Percentiles rank a stretch among this genome's conserved stretches.
Evolutionary conservation across 192 early-diverging fungal genomes (phyloP).

Genomic region (Phycomyces nitens): DNA sequence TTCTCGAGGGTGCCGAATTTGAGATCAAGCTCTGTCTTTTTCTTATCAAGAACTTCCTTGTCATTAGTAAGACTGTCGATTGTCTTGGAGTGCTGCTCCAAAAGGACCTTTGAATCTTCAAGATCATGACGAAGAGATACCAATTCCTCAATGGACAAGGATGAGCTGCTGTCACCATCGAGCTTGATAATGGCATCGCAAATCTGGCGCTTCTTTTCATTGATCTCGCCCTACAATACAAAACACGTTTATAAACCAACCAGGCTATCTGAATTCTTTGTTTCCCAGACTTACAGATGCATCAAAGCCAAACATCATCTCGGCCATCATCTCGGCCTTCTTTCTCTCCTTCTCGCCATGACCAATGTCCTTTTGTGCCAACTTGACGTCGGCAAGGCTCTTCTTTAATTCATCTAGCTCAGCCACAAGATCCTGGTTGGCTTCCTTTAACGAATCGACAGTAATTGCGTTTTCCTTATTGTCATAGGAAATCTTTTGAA

Average conservation of each 20-base stretch:
- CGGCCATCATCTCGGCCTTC: slow-evolving; percentile 80
- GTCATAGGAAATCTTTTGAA: slow-evolving; percentile 87
- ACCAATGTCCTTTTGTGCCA: slow-evolving; percentile 43
- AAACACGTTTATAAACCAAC: too few relatives aligned
- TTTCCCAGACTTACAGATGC: slow-evolving; percentile 62
- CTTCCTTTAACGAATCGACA: slow-evolving; percentile 87
- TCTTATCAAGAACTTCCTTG: slow-evolving; percentile 49
- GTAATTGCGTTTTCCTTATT: slow-evolving; percentile 86
- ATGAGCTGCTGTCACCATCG: slow-evolving; percentile 42
- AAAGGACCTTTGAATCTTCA: slow-evolving; percentile 56
- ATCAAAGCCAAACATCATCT: slow-evolving; percentile 81
- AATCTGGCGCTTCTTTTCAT: slow-evolving; percentile 73
- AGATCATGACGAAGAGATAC: slow-evolving; percentile 67
- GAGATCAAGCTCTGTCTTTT: slow-evolving; percentile 65
- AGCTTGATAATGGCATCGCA: slow-evolving; percentile 65
- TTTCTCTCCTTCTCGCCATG: slow-evolving; percentile 74
- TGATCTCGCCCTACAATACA: slow-evolving; percentile 53
- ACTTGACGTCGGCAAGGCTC: slow-evolving; percentile 49
- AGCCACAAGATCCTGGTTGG: slow-evolving; percentile 68
- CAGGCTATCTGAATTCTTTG: too few relatives aligned
- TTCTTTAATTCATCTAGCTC: slow-evolving; percentile 79
- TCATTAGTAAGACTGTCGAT: slow-evolving; percentile 62
- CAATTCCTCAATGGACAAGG: slow-evolving; percentile 59
- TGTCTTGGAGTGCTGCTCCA: slow-evolving; percentile 60
- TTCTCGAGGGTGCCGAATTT: slow-evolving; percentile 66